Evolutionary conservation across 2,329 filamentous ascomycete genomes (phyloP), one percentile per base, ranked within the genome.

Genomic region (Bipolaris zeicola): DNA sequence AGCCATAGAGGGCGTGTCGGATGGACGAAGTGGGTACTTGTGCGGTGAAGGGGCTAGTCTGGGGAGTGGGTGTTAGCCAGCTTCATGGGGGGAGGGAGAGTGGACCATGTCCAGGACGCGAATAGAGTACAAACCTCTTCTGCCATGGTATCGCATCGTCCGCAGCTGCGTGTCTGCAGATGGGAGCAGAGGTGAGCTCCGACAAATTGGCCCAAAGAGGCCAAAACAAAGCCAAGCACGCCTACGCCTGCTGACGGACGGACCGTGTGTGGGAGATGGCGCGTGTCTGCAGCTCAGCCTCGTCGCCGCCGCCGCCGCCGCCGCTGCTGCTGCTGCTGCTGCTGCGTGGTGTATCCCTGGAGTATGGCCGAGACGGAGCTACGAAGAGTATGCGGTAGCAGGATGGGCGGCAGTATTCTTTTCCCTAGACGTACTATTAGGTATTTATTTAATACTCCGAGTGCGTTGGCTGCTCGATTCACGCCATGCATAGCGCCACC

Each of bases 121-220:
- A 31, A 4, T 33, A 3, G 42, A 31, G 6, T 33, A 3, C 22
- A 13, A 61, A 65, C 65, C 56, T 62, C 48, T 54, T 61, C 62
- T 50, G 62, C 48, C 63, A 66, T 67, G 46, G 37, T 45, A 26
- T 42, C 42, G 61, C 61, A 64, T 60, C 31, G 39, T 48, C 47
- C 16, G 34, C 34, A 16, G 18, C 5, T 47, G 26, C 20, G 42
- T 20, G 28, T 52, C 51, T 41, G 46, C 42, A 34, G 24, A 28
- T 36, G 50, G 42, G 26, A 13, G 22, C 16, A n/a, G 26, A 43
- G 11, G 42, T 8, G 18, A 41, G 26, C 26, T 28, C 34, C 48
- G n/a, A 33, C 39, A 18, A n/a, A 10, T 34, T 47, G 22, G n/a
- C 36, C 38, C 31, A 26, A 33, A 14, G 16, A 43, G n/a, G 28